phyloP scores from a whole-genome alignment of 371 early-diverging fungal species.

The Mortierella sp. region DNA sequence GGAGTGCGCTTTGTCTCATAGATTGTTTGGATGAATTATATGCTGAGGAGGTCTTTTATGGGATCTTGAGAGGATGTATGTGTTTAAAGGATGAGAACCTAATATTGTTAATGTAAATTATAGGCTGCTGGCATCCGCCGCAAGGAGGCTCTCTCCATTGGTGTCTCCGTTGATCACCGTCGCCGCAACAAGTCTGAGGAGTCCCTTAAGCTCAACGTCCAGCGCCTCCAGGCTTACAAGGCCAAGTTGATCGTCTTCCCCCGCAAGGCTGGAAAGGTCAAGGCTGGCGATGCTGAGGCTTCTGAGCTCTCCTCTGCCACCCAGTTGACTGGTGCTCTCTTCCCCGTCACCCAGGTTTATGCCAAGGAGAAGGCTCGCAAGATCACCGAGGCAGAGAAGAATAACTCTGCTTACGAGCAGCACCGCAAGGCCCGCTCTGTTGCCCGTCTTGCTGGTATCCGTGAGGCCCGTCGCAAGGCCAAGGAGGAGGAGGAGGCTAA shows the following conservation, averaged over 20 bases:
- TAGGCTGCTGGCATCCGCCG: conserved; percentile 94
- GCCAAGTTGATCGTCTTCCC: conserved; percentile 62
- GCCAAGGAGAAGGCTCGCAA: conserved; percentile 83
- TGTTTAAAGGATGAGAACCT: too few relatives aligned
- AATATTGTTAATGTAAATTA: neutral
- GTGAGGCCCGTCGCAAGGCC: conserved; percentile 84
- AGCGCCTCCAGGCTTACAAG: conserved; percentile 98
- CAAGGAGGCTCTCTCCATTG: conserved; percentile 97
- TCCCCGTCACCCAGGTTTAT: conserved; percentile 81
- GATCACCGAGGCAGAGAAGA: conserved; percentile 90
- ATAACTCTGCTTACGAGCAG: conserved; percentile 82
- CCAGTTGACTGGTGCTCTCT: conserved; percentile 79
- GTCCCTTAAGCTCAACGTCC: conserved; percentile 94
- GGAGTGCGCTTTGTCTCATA: too few relatives aligned
- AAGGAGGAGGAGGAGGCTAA: conserved; percentile 90
- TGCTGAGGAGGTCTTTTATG: too few relatives aligned
- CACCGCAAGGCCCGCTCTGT: conserved; percentile 93
- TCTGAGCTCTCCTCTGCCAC: conserved; percentile 76
- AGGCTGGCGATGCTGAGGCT: conserved; percentile 82
- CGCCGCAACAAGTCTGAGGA: conserved; percentile 98
- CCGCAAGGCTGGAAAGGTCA: conserved; percentile 89
- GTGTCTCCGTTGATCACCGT: conserved; percentile 99
- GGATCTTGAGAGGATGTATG: too few relatives aligned
- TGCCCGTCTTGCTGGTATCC: conserved; percentile 86
- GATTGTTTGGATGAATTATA: too few relatives aligned